Evolutionary conservation across 805 yeast species (phyloP).

Genomic region (Suhomyces emberorum): DNA sequence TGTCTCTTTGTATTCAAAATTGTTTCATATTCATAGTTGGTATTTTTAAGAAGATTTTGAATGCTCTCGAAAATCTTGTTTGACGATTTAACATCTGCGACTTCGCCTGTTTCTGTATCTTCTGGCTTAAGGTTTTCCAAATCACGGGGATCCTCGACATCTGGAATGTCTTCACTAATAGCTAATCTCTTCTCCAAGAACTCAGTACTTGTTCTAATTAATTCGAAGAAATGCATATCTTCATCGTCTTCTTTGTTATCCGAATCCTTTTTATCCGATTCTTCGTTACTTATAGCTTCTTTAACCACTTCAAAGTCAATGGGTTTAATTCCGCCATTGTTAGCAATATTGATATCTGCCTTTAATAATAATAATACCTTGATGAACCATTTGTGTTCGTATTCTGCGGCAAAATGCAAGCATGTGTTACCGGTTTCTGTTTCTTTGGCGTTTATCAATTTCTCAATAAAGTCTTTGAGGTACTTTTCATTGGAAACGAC

Average conservation of each 20-base stretch:
- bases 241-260: conserved; percentile 5
- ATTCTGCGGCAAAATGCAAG: conserved; percentile 41
- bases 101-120: not conserved
- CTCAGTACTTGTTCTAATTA: conserved; percentile 33
- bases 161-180: conserved; percentile 8
- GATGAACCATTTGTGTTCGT: conserved; percentile 37
- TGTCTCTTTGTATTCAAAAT: conserved; percentile 33
- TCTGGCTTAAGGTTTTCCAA: conserved; percentile 3
- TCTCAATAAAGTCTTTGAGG: conserved; percentile 17
- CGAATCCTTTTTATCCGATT: not conserved
- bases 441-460: conserved; percentile 33
- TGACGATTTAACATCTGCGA: conserved; percentile 17
- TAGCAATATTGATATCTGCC: conserved; percentile 62
- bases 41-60: conserved; percentile 34
- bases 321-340: conserved; percentile 84
- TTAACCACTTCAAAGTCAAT: conserved; percentile 75
- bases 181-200: conserved; percentile 25
- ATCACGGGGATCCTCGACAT: conserved; percentile 12
- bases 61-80: conserved; percentile 36
- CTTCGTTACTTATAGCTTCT: conserved; percentile 18
- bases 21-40: conserved; percentile 38
- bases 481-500: conserved; percentile 21
- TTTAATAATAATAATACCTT: conserved; percentile 31
- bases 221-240: conserved; percentile 28
- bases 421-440: conserved; percentile 36